Percentiles rank a stretch among this genome's conserved stretches.
phyloP scores from a whole-genome alignment of 345 rosid species.

The Turritis glabra region DNA sequence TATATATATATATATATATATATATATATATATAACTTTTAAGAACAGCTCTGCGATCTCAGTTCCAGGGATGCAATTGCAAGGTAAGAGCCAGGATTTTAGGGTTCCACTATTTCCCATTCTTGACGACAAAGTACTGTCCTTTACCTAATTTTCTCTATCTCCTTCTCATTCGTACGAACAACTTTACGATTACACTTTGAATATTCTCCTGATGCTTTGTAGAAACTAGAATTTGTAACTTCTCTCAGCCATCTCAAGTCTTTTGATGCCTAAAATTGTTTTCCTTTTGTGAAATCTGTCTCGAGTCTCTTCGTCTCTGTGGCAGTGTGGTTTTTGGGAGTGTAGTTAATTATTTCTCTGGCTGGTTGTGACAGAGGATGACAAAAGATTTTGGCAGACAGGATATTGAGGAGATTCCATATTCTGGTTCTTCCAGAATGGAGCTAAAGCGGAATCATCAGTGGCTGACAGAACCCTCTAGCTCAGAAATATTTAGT shows the following conservation, averaged over 20 bases:
- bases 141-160: background rate
- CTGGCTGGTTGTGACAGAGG: conserved; percentile 22
- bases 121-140: background rate
- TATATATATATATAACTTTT: background rate
- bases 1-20: too few species aligned
- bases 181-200: conserved; percentile 5
- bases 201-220: too few species aligned
- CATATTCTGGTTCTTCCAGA: conserved; percentile 4
- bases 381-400: conserved; percentile 11
- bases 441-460: conserved; percentile 56
- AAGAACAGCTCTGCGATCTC: conserved; percentile 3
- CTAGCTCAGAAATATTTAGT: conserved; percentile 53
- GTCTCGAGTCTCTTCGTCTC: background rate
- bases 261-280: background rate
- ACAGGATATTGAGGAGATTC: conserved; percentile 21
- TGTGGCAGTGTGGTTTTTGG: background rate
- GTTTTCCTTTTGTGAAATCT: background rate
- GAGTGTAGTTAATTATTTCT: background rate
- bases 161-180: too few species aligned
- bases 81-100: background rate
- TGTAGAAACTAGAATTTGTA: too few species aligned
- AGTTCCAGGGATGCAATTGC: conserved; percentile 6
- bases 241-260: too few species aligned
- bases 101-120: background rate
- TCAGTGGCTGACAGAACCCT: conserved; percentile 61